Evolutionary conservation across 495 filamentous ascomycete genomes (phyloP), one percentile per base, ranked within the genome.

Genomic region (Penicillium dipodomyicola): DNA sequence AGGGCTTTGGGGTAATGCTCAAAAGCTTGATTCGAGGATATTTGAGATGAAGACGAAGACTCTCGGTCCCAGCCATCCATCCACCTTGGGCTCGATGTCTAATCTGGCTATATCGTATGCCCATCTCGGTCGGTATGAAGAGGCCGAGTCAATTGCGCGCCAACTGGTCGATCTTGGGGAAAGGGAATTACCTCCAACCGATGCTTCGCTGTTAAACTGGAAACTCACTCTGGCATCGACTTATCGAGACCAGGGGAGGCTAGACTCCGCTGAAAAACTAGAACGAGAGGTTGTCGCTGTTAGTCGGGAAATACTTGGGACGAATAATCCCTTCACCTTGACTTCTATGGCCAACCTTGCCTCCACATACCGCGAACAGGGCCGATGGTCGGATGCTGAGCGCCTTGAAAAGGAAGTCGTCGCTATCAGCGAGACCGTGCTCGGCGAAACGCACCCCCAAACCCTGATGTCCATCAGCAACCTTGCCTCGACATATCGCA

Each of bases 61-160:
- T n/a, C 44, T 64, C 5, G 76, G 79, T 20, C 43, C 37, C 11
- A 63, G 71, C 7, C 65, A 80, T 64, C 67, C 66, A 8, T 41
- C 63, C 4, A 79, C 76, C 7, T 35, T 72, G 8, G 46, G 30
- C 4, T 63, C 60, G 3, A 70, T 72, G 65, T 49, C 52, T 8
- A 56, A 45, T 35, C 43, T 76, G 17, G 65, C 63, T 11, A 29
- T 45, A 25, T 61, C 54, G 3, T 72, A 69, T 56, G 44, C 43
- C 25, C 46, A 27, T 15, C 64, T 70, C 30, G 53, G 59, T n/a
- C 65, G 58, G 42, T 74, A 48, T 51, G 52, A 63, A 17, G 70
- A 75, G 44, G 64, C 70, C 3, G 66, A 65, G 19, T 37, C 58
- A 35, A 57, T 76, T 10, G 29, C 45, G 8, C n/a, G 51, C 15